Percentiles rank a stretch among this genome's conserved stretches.
phyloP scores from a whole-genome alignment of 2,329 filamentous ascomycete species.

The Coniochaeta sp. region DNA sequence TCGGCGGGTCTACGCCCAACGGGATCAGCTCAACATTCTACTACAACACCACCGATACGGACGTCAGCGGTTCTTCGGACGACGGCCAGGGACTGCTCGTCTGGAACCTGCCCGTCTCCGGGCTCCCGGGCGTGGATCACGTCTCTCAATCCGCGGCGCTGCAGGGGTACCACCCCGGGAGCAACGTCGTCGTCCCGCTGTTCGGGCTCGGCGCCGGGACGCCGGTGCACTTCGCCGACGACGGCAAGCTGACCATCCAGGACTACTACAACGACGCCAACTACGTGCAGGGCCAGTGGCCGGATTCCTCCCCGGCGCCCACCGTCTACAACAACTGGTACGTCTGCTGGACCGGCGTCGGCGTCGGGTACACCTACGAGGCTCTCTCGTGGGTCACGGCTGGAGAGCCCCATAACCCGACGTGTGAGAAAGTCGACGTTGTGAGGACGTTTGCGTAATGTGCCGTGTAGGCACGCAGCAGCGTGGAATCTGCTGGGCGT shows the following conservation, averaged over 20 bases:
- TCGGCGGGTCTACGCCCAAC: constrained; percentile 10
- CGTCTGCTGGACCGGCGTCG: constrained; percentile 24
- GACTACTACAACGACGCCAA: constrained; percentile 19
- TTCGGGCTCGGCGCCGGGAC: constrained; percentile 11
- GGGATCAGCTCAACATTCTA: constrained; percentile 18
- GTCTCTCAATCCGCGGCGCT: constrained; percentile 15
- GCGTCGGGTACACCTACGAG: constrained; percentile 24
- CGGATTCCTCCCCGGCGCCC: constrained; percentile 5
- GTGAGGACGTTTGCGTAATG: not conserved
- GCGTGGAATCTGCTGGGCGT: too few species aligned
- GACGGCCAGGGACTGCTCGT: constrained; percentile 15
- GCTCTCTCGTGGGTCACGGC: constrained; percentile 22
- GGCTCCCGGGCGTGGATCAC: constrained; percentile 6
- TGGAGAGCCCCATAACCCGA: constrained; percentile 24
- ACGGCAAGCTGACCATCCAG: constrained; percentile 19
- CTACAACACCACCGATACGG: constrained; percentile 23
- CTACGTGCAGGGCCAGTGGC: constrained; percentile 13
- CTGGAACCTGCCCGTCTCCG: constrained; percentile 19
- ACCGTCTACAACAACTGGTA: constrained; percentile 24
- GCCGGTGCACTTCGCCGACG: constrained; percentile 20
- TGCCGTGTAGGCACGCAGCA: not conserved
- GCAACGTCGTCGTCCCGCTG: constrained; percentile 22
- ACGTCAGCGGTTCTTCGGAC: constrained; percentile 2
- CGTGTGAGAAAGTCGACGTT: constrained; percentile 24
- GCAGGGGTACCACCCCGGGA: constrained; percentile 12